Conservation (phyloP, 1,139 yeast genomes). For the Yamadazyma blattariae region DNA sequence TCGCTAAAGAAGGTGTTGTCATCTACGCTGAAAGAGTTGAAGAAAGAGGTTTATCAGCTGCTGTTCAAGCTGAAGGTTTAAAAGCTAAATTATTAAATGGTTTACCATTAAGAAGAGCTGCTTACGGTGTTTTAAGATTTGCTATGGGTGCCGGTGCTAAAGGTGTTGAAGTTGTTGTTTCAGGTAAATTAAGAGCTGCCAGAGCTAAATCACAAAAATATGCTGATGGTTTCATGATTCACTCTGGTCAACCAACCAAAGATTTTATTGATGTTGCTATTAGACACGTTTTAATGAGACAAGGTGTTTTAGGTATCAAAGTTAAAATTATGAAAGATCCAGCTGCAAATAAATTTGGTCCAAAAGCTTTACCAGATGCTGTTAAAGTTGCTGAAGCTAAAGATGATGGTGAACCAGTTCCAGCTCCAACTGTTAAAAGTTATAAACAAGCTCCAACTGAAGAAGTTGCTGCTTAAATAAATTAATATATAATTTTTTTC, state of each 20-base stretch:
- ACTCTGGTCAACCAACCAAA: slow-evolving; percentile 99
- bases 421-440: slow-evolving; percentile 82
- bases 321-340: slow-evolving; percentile 99
- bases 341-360: slow-evolving; percentile 86
- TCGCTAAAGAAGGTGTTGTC: slow-evolving; percentile 90
- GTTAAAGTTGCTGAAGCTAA: slow-evolving; percentile 93
- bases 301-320: slow-evolving; percentile 99
- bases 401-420: slow-evolving; percentile 82
- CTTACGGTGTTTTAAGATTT: slow-evolving; percentile 99
- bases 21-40: slow-evolving; percentile 99
- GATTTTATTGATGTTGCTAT: slow-evolving; percentile 99
- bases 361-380: slow-evolving; percentile 93
- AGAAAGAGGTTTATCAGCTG: slow-evolving; percentile 99
- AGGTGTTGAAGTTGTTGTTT: slow-evolving; percentile 99
- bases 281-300: slow-evolving; percentile 99
- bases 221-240: slow-evolving; percentile 99
- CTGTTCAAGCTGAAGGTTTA: slow-evolving; percentile 99
- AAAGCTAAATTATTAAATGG: slow-evolving; percentile 98
- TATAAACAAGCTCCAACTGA: slow-evolving; percentile 44
- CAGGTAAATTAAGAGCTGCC: slow-evolving; percentile 99
- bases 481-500: too few species aligned
- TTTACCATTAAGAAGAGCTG: slow-evolving; percentile 99
- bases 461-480: slow-evolving; percentile 28
- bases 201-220: slow-evolving; percentile 99
- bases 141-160: slow-evolving; percentile 99